Percentiles rank a stretch among this genome's conserved stretches.
These are phyloP conservation scores for Amanita thiersii DNA, from an alignment of 768 basidiomycete species.

Conservation along the genomic window DNA sequence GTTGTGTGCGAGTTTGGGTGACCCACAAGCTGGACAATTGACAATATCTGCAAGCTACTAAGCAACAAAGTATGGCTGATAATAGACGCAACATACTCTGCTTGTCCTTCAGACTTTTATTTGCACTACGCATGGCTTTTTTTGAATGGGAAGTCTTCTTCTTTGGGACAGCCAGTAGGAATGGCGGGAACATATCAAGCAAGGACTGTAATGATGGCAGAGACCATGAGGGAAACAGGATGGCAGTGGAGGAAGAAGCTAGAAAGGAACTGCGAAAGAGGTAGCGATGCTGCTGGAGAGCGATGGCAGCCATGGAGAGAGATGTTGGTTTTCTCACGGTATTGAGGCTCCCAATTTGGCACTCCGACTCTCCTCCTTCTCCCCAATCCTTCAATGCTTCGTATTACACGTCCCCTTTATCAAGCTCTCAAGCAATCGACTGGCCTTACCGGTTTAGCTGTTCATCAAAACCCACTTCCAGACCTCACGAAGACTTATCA, in stretches of 20 bases:
- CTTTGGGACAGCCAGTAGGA: slow-evolving; percentile 91
- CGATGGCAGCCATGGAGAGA: slow-evolving; percentile 26
- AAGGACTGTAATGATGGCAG: slow-evolving; percentile 33
- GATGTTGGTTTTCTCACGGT: slow-evolving; percentile 9
- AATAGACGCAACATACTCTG: slow-evolving; percentile 48
- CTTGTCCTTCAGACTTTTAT: slow-evolving; percentile 93
- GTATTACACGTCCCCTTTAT: slow-evolving; percentile 64
- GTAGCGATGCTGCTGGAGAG: slow-evolving; percentile 16
- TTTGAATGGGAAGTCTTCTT: slow-evolving; percentile 88
- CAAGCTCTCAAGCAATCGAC: slow-evolving; percentile 73
- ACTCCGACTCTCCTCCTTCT: slow-evolving; percentile 28
- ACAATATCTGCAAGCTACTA: slow-evolving; percentile 60
- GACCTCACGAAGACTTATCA: slow-evolving; percentile 69
- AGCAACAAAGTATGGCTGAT: slow-evolving; percentile 4
- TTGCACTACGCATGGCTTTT: slow-evolving; percentile 91
- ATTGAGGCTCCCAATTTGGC: slow-evolving; percentile 21
- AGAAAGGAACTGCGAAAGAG: slow-evolving; percentile 13
- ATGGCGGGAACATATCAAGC: slow-evolving; percentile 75
- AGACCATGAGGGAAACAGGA: slow-evolving; percentile 23
- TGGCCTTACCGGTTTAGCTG: slow-evolving; percentile 75
- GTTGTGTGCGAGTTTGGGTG: slow-evolving; percentile 83
- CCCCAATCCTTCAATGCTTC: slow-evolving; percentile 50
- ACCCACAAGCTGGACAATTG: slow-evolving; percentile 84
- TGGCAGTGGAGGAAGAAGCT: slow-evolving; percentile 13
- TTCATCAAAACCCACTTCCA: slow-evolving; percentile 81